Conservation (phyloP, 192 early-diverging fungal species). For the Backusella tarrabulga region DNA sequence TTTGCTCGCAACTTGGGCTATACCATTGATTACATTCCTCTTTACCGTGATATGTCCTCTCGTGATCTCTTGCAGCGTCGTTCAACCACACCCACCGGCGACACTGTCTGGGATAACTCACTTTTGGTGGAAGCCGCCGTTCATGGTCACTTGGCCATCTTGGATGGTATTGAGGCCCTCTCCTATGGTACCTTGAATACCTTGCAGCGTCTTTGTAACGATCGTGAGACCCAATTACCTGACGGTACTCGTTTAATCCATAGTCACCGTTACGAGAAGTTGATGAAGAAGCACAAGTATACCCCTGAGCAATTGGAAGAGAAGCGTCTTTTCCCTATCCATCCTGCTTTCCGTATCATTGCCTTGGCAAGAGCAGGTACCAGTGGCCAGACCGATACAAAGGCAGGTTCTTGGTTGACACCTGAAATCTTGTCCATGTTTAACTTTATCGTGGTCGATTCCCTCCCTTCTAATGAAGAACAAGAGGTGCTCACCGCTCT, state of each 20-base stretch:
- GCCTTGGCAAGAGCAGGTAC: constrained; percentile 56
- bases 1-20: constrained; percentile 52
- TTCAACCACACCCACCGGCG: constrained; percentile 65
- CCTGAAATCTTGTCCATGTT: constrained; percentile 73
- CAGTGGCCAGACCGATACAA: constrained; percentile 44
- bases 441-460: constrained; percentile 62
- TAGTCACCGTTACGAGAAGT: constrained; percentile 50
- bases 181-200: constrained; percentile 67
- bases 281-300: constrained; percentile 48
- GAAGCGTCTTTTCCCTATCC: constrained; percentile 55
- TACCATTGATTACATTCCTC: constrained; percentile 65
- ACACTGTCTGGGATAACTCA: constrained; percentile 77
- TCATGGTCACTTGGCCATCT: constrained; percentile 66
- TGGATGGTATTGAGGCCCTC: constrained; percentile 75
- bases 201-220: constrained; percentile 61
- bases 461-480: constrained; percentile 53
- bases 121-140: constrained; percentile 70
- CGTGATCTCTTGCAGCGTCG: constrained; percentile 76
- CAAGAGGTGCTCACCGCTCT: constrained; percentile 44
- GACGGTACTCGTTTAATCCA: constrained; percentile 61
- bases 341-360: constrained; percentile 77
- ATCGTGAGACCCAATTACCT: constrained; percentile 69
- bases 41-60: constrained; percentile 80
- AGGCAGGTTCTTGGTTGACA: constrained; percentile 63
- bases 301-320: constrained; percentile 43